Evolutionary conservation across 768 basidiomycete species (phyloP), one percentile per base, ranked within the genome.

Genomic region (Antrodiella citrinella): DNA sequence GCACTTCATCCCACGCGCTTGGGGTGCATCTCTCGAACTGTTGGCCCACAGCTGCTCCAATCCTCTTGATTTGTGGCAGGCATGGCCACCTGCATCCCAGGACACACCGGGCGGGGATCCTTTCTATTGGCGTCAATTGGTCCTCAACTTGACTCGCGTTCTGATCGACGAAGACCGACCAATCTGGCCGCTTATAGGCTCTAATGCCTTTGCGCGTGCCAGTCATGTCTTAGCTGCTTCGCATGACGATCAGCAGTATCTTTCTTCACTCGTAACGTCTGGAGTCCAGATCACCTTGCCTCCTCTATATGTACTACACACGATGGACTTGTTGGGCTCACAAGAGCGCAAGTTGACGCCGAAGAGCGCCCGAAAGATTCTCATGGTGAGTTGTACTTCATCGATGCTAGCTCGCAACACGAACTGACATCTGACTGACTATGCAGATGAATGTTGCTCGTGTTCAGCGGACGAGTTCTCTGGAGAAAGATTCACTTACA

Each of bases 1-100:
- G 5, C 53, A 57, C 2, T 73, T 72, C 50, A 69, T 78, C 18
- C 76, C 77, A 0, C 54, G 59, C 15, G 67, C 72, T 2, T 78
- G 75, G 76, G 61, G 60, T 11, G 49, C 46, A 1, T 55, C 75
- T 0, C 56, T 78, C 0, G 59, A 60, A 12, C 51, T 64, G 9
- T 56, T 73, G 3, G 41, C 41, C 10, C 54, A 63, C 15, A 42
- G 62, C 18, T 48, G 47, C 1, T 55, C 62, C 4, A 39, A 50
- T 2, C 54, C 40, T 30, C 12, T 20, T 2, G 21, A 72, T 18
- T 56, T 75, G 12, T 76, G 69, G 53, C 53, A 53, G 7, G 64
- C 65, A 0, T 75, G 75, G 73, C 74, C 76, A 0, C 65, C 66
- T n/a, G 7, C 5, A 15, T 45, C 50, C 40, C 19, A 20, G 13